phyloP scores from a whole-genome alignment of 495 filamentous ascomycete species.

The Neurospora sp. region DNA sequence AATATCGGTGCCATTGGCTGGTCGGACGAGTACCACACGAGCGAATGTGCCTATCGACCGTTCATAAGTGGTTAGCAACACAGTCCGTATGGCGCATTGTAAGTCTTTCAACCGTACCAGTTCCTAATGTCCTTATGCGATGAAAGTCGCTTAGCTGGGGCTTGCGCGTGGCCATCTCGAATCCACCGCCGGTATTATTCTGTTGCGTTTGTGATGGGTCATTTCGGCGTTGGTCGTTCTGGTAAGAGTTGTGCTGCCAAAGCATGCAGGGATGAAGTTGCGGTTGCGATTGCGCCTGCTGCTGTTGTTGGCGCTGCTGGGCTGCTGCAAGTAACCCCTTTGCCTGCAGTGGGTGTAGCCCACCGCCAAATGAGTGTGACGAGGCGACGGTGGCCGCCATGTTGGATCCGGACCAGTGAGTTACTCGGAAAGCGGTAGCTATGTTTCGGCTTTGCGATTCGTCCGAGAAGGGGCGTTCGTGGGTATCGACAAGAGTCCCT shows the following conservation, averaged over 20 bases:
- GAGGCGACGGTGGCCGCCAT: slow-evolving; percentile 27
- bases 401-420: background rate
- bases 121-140: slow-evolving; percentile 82
- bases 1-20: slow-evolving; percentile 41
- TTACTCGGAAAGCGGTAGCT: background rate
- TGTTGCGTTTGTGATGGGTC: background rate
- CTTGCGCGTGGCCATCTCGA: slow-evolving; percentile 15
- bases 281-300: slow-evolving; percentile 10
- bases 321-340: slow-evolving; percentile 11
- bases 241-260: background rate
- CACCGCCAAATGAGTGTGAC: slow-evolving; percentile 16
- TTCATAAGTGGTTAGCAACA: slow-evolving; percentile 11
- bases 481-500: background rate
- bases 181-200: slow-evolving; percentile 4
- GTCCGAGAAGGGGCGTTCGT: background rate
- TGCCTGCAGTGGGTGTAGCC: slow-evolving; percentile 23
- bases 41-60: slow-evolving; percentile 74
- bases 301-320: slow-evolving; percentile 11
- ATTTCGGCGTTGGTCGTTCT: background rate
- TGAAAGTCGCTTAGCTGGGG: slow-evolving; percentile 61
- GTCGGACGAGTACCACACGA: slow-evolving; percentile 78
- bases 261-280: slow-evolving; percentile 4
- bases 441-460: background rate
- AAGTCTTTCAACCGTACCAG: slow-evolving; percentile 42
- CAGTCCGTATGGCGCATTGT: slow-evolving; percentile 18